Base-by-base conservation (phyloP, 148 eudicot species). In the Dysphania ambrosioides region DNA sequence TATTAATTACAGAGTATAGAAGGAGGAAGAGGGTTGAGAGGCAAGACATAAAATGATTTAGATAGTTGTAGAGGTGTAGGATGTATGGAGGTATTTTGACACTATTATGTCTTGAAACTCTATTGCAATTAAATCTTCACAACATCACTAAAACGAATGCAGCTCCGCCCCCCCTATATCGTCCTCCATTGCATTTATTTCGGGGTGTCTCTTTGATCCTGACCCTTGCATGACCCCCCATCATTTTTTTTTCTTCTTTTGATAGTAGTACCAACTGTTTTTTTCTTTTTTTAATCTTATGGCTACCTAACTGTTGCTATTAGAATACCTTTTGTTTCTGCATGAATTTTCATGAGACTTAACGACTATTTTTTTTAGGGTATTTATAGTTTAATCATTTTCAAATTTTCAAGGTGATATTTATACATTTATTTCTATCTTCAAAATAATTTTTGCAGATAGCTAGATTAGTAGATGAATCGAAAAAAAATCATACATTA, bases 171-270 rank as follows among this genome's bases (percentile, higher is more conserved):
- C 66, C 23, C 18, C n/a, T n/a, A n/a, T 64, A 30, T 34, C 16
- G 34, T 65, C 27, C 29, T 47, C n/a, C 24, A 59, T 70, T 53
- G 79, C 82, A 80, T 80, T 80, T 63, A 80, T 75, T 80, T 75
- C 75, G 82, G 79, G 71, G n/a, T 70, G 79, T 75, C 70, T 75
- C 75, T 75, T 13, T 75, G 82, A 80, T 75, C 40, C 57, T 62
- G 82, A 80, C 82, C 75, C 49, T 51, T 80, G 82, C 79, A 80
- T 80, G 82, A 78, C 42, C 72, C 82, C 75, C 68, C 72, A 79
- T 55, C 75, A 69, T 79, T 79, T 59, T 49, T n/a, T n/a, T 62
- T 62, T 58, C 29, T 60, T 51, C 66, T 75, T 62, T 56, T 24
- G 13, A 47, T 35, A 64, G 24, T 72, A n/a, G 56, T 72, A 63